Evolutionary conservation across 371 early-diverging fungal species (phyloP), one percentile per base, ranked within the genome.

Genomic region (Saksenaea oblongispora): DNA sequence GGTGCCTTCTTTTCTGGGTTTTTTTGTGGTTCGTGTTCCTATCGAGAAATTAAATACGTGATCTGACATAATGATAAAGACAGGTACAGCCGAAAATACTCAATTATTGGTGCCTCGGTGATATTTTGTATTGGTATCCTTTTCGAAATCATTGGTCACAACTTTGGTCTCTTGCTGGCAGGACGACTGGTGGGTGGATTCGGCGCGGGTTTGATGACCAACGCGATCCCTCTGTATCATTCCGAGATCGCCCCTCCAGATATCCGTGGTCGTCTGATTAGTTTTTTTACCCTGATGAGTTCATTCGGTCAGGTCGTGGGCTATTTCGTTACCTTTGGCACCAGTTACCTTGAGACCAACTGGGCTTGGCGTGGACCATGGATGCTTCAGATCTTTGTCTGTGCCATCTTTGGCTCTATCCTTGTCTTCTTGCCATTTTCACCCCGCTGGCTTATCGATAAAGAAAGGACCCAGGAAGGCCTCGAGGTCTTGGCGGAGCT

Each of bases 201-300:
- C 35, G 82, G 82, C 39, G 70, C 74, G 63, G 82, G 82, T 34
- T 68, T 79, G 26, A 62, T 82, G 61, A 74, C 72, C 18, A 74
- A 75, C 59, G 74, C 69, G 1, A 74, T 79, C 54, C 69, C 62
- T 10, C 58, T 61, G 61, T 67, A 82, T 35, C 82, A 77, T 53
- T 77, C 79, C 42, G 82, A 79, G 54, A 82, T 96, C n/a, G 90
- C 97, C 15, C 91, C 96, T 31, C 82, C 91, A 26, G 81, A 87
- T 47, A 79, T 82, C 28, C 83, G 83, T 67, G 83, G 83, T 37
- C 70, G 83, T 31, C 55, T 82, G 18, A 79, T 82, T 34, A 73
- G 72, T 47, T 60, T 82, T 15, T 79, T 74, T 42, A 75, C 74
- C 22, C 57, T 76, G 22, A 78, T 73, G 67, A 39, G 69, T 17